Base-by-base conservation (phyloP, 129 eudicot genomes). In the Helianthus tuberosus region DNA sequence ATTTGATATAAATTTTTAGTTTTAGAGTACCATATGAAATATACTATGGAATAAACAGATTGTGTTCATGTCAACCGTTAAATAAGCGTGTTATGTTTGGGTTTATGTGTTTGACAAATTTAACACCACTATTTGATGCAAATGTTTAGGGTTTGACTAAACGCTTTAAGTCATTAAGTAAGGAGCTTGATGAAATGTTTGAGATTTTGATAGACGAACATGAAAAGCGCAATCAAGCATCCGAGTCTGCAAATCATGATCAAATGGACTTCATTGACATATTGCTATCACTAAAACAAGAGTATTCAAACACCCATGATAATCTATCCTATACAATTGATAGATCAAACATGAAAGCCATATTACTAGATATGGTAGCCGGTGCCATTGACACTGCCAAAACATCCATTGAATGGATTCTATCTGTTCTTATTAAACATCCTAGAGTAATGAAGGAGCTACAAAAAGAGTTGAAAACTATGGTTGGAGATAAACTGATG, bases 281-380 rank as follows among this genome's bases (percentile, higher is more conserved):
- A 14, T 62, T 62, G 48, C 23, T 62, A 32, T 62, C 67, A 32
- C 48, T 62, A 62, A 62, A 62, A 36, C 67, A 62, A 35, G 47
- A 62, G 23, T 6, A 62, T 8, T 62, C 67, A 14, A 62, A 35
- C 67, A 62, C 67, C 23, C 67, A 62, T 62, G 67, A 62, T 3
- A 41, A 62, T 3, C 67, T 35, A 35, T 62, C 67, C 10, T 36
- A 62, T 5, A 62, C 67, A 36, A 62, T 62, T 7, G 48, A 62
- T 62, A 62, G 67, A 62, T 36, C 67, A 14, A 62, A 62, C 23
- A 62, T 62, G 67, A 62, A 62, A 62, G 67, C 67, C 67, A 14
- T 62, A 32, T 62, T 36, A 8, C 23, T 62, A 35, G 67, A 62
- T 36, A 32, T 62, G 48, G 48, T 62, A 36, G 67, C 46, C 5